Conservation (phyloP, 805 yeast species). For the Clavispora fructus region DNA sequence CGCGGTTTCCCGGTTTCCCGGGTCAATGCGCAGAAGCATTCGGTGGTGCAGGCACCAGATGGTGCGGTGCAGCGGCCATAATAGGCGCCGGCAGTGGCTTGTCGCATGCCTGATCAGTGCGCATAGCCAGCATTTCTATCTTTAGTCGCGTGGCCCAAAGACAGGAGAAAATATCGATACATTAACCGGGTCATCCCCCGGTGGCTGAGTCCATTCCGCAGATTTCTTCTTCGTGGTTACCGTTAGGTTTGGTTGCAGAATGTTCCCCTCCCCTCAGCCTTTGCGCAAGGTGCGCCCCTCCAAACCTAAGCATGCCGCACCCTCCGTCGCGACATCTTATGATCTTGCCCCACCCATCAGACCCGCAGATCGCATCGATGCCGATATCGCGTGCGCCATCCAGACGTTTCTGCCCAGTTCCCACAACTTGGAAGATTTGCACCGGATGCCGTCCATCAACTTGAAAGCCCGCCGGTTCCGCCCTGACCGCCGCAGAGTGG, state of each 20-base stretch:
- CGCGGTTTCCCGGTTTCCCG: too few relatives aligned
- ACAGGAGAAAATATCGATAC: neutral
- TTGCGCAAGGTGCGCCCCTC: neutral
- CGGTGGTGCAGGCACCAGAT: neutral
- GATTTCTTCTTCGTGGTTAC: neutral
- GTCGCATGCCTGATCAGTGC: neutral
- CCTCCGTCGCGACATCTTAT: too few relatives aligned
- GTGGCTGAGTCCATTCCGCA: neutral
- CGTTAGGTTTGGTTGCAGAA: neutral
- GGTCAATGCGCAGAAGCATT: neutral
- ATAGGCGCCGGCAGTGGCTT: neutral
- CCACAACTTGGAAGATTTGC: constrained; percentile 23
- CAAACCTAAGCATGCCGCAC: neutral
- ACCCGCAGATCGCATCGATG: constrained; percentile 4
- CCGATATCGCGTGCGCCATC: constrained; percentile 26
- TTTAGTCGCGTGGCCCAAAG: neutral
- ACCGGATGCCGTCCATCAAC: constrained; percentile 21
- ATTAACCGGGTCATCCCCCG: neutral
- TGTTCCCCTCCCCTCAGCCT: neutral
- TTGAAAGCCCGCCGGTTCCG: constrained; percentile 16
- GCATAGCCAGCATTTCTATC: neutral
- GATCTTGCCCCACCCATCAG: neutral
- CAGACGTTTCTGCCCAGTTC: constrained; percentile 23
- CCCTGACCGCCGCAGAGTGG: constrained; percentile 10
- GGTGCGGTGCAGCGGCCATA: neutral